phyloP scores from a whole-genome alignment of 176 grass and related monocot genomes.

The Oryza officinalis region DNA sequence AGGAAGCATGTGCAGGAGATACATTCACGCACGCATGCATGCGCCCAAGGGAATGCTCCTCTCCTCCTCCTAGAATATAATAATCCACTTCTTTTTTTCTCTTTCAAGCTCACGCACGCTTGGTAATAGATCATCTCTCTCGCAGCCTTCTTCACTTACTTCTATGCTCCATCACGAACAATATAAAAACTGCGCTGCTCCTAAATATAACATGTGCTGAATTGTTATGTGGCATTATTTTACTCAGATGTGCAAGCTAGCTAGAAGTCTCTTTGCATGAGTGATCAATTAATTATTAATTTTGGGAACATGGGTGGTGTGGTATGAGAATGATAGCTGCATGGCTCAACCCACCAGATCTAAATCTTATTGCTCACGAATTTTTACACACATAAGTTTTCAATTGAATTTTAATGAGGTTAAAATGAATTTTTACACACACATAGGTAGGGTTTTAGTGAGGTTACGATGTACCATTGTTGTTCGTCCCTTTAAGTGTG shows the following conservation, averaged over 20 bases:
- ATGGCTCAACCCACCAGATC: no score
- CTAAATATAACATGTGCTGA: background rate
- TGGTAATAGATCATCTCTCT: background rate
- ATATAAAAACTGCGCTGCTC: background rate
- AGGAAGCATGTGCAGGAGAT: slow-evolving; percentile 20
- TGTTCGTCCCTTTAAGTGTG: no score
- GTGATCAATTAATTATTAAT: background rate
- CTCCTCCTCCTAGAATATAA: background rate
- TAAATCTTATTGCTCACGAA: no score
- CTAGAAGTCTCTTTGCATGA: background rate
- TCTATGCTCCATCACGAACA: background rate
- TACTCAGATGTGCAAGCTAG: background rate
- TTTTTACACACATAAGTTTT: no score
- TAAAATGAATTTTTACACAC: no score
- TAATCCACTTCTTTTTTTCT: background rate
- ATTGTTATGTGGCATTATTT: background rate
- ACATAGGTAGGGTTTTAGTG: no score
- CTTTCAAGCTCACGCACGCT: background rate
- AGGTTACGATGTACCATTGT: no score
- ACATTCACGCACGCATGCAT: background rate
- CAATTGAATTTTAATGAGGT: no score
- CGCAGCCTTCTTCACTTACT: background rate
- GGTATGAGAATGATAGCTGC: no score
- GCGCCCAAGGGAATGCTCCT: slow-evolving; percentile 27
- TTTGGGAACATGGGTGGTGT: no score